These are phyloP conservation scores for Populus hybrid DNA, from an alignment of 441 rosid genomes.

Conservation along the genomic window DNA sequence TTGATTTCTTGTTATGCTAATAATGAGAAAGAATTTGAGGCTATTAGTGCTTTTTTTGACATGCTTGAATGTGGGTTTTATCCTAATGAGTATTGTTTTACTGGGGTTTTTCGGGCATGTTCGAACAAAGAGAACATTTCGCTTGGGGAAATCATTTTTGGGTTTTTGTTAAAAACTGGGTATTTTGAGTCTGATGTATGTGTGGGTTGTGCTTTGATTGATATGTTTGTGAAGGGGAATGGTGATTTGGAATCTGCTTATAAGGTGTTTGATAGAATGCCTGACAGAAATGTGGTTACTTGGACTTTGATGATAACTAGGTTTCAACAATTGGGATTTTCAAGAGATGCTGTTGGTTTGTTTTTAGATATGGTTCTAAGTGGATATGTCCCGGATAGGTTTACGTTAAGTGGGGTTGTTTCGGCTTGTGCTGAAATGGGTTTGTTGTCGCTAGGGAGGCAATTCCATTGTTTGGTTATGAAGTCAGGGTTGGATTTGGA, in stretches of 20 bases:
- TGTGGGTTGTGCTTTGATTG: conserved; percentile 59
- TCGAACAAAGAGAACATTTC: conserved; percentile 1
- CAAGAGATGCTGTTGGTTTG: conserved; percentile 42
- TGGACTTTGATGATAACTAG: conserved; percentile 41
- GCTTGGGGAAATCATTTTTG: conserved; percentile 14
- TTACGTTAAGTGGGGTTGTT: conserved; percentile 17
- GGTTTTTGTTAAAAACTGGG: conserved; percentile 15
- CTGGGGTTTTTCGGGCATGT: conserved; percentile 17
- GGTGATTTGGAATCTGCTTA: conserved; percentile 36
- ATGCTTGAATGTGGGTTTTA: conserved; percentile 18
- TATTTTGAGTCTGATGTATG: conserved; percentile 37
- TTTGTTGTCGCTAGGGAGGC: conserved; percentile 29
- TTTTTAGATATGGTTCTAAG: conserved; percentile 42
- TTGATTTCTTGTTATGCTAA: conserved; percentile 15
- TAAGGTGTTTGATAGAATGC: conserved; percentile 59
- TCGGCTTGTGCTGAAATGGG: conserved; percentile 18
- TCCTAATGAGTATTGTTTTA: conserved; percentile 18
- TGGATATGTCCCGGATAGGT: conserved; percentile 27
- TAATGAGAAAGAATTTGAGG: conserved; percentile 11
- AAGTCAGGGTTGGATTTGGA: conserved; percentile 40
- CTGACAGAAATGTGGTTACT: conserved; percentile 48
- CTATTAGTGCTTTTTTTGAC: conserved; percentile 5
- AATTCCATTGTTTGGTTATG: conserved; percentile 54
- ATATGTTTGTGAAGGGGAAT: conserved; percentile 58
- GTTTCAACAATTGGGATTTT: conserved; percentile 14